Base-by-base conservation (phyloP, 306 rosid species). In the Lupinus albus region DNA sequence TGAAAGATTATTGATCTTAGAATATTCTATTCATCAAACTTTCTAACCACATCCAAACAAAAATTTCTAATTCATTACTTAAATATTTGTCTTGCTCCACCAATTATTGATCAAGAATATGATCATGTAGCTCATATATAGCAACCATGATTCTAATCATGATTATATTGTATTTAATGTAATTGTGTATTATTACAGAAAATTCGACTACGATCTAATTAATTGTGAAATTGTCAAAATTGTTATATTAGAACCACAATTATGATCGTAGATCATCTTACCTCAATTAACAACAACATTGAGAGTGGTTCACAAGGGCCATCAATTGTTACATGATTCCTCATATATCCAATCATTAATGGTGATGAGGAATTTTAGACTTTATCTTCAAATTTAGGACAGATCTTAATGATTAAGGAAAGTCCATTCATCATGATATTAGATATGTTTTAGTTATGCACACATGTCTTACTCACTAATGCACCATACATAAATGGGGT, bases 291-390 rank as follows among this genome's bases (percentile, higher is more conserved):
- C 8, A 5, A 5, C 8, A 5, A 33, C 38, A 7, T 33, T 33
- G 38, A 42, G 51, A 41, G 20, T 25, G n/a, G 51, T 66, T 55
- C 36, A 39, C 35, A 33, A 45, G 70, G 65, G 9, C 41, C 78
- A 81, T 70, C 48, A 25, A 25, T 35, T 35, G 16, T 55, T 53
- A 41, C 82, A 61, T 55, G 51, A 74, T 53, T 66, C 67, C 71
- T 36, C 17, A 46, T 59, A 21, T 57, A 42, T 42, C 76, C 78
- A 58, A 81, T 79, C 76, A 72, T 14, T 47, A 21, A 62, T 82
- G 45, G 16, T 16, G 48, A 56, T 39, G 16, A 41, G 25, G 60
- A 25, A 25, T 25, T 25, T 3, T 2, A 25, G 30, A 25, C 4
- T 25, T 25, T 25, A 25, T 25, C 30, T 3, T 4, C 3, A 1